Conservation (phyloP, 495 filamentous ascomycete species). For the Neurospora africana region DNA sequence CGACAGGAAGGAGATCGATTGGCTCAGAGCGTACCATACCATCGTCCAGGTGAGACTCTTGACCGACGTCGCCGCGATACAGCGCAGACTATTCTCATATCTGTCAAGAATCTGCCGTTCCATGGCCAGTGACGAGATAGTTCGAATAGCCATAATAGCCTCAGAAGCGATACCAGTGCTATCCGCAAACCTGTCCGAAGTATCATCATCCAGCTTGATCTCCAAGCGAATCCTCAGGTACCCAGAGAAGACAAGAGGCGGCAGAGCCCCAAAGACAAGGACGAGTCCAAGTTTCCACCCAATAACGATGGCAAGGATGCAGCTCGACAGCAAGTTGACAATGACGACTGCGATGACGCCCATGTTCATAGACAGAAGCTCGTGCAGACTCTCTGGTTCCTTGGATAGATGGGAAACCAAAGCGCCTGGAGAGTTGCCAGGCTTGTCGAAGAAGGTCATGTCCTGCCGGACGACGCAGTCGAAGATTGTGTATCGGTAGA, state of each 20-base stretch:
- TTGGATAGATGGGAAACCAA: conserved; percentile 44
- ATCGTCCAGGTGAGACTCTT: conserved; percentile 25
- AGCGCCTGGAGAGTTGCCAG: conserved; percentile 48
- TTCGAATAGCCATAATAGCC: conserved; percentile 44
- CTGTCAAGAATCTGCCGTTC: conserved; percentile 38
- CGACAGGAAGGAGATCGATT: conserved; percentile 27
- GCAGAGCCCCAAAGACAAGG: conserved; percentile 33
- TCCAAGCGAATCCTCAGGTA: conserved; percentile 41
- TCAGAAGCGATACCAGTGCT: conserved; percentile 45
- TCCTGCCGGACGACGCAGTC: conserved; percentile 41
- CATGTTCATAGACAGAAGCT: conserved; percentile 45
- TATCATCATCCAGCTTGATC: conserved; percentile 40
- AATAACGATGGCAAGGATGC: conserved; percentile 36
- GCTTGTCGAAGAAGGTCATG: conserved; percentile 49
- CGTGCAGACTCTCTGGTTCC: conserved; percentile 48
- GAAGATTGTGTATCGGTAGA: conserved; percentile 48
- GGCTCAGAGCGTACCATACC: conserved; percentile 30
- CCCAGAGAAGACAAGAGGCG: conserved; percentile 30
- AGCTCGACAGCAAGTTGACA: conserved; percentile 34
- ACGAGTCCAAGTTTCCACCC: conserved; percentile 45
- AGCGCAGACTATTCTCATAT: conserved; percentile 24
- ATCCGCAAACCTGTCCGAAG: conserved; percentile 41
- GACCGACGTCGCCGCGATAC: conserved; percentile 24
- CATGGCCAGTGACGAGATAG: conserved; percentile 42
- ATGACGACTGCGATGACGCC: conserved; percentile 34